Evolutionary conservation across 768 basidiomycete genomes (phyloP), one percentile per base, ranked within the genome.

Genomic region (Phanerochaete sordida): DNA sequence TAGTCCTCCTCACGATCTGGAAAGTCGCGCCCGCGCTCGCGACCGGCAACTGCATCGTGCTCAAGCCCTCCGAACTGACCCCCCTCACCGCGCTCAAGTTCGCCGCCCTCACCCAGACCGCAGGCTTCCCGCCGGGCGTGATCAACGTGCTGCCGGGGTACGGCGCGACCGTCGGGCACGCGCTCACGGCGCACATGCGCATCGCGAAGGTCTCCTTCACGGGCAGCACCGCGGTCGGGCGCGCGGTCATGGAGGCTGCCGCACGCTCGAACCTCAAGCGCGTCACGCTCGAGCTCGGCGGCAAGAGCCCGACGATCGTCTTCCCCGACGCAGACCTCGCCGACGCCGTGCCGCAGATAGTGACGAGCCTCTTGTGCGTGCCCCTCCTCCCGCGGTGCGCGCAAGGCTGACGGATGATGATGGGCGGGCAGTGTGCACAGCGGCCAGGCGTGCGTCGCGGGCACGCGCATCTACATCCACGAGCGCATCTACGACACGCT

Each of bases 271-370:
- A 96, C 69, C 69, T 97, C 66, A 96, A 95, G 76, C 83, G 82
- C 59, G 85, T 91, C 54, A 89, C 90, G 3, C 82, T 93, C 37
- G 91, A 93, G 72, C 79, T 93, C n/a, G 91, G 91, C 13, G 90
- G 89, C 35, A 90, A 91, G 79, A 84, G 79, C 60, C 86, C 86
- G 0, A 82, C 74, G 51, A 79, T 93, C 65, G 78, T 93, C 61
- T 91, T 88, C 67, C 81, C 90, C 62, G 85, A 88, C 61, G 87
- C 86, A 3, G 81, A 91, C 71, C 64, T 90, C 3, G 85, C 90
- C 0, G 79, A 89, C 66, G 86, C 90, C 11, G 81, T 90, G 6
- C 78, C 81, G 46, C 93, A 88, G 90, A 77, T 86, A 2, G 73
- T 81, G 0, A 79, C 82, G 66, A 90, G 90, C 24, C 82, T 92